These are phyloP conservation scores for Vitis hybrid DNA, from an alignment of 177 flowering plant species.

Conservation along the genomic window DNA sequence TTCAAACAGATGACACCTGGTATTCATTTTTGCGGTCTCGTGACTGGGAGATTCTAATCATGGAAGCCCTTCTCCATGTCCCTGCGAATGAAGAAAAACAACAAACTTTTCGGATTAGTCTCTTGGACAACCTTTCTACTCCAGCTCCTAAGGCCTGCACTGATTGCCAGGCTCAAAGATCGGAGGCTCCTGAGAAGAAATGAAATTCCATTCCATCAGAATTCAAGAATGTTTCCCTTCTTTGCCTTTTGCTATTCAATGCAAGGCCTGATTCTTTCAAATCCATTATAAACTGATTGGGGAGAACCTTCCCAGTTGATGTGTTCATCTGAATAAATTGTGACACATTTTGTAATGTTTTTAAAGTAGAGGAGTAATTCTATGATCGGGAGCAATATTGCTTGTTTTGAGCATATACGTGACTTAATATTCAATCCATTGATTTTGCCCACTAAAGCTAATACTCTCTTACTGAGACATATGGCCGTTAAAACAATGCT, in stretches of 20 bases:
- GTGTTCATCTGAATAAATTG: neutral
- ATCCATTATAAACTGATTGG: neutral
- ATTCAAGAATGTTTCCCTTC: neutral
- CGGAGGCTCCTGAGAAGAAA: slow-evolving; percentile 27
- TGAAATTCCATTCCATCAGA: slow-evolving; percentile 2
- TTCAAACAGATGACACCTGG: slow-evolving; percentile 46
- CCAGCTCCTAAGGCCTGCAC: slow-evolving; percentile 35
- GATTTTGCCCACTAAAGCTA: no score
- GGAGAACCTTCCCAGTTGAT: neutral
- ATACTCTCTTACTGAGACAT: no score
- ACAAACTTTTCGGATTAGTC: slow-evolving; percentile 56
- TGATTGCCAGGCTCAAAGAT: slow-evolving; percentile 29
- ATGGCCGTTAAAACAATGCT: no score
- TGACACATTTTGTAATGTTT: neutral
- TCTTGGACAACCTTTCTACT: slow-evolving; percentile 36
- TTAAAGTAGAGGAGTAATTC: neutral
- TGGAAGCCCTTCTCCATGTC: slow-evolving; percentile 79
- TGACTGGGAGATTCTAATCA: slow-evolving; percentile 80
- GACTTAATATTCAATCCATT: neutral
- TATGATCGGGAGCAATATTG: neutral
- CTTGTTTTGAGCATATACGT: neutral
- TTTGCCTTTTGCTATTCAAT: neutral
- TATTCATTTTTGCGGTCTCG: slow-evolving; percentile 41
- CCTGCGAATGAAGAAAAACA: slow-evolving; percentile 66
- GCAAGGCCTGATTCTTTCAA: neutral